These are phyloP conservation scores for Glarea lozoyensis DNA, from an alignment of 495 filamentous ascomycete species.

Conservation along the genomic window DNA sequence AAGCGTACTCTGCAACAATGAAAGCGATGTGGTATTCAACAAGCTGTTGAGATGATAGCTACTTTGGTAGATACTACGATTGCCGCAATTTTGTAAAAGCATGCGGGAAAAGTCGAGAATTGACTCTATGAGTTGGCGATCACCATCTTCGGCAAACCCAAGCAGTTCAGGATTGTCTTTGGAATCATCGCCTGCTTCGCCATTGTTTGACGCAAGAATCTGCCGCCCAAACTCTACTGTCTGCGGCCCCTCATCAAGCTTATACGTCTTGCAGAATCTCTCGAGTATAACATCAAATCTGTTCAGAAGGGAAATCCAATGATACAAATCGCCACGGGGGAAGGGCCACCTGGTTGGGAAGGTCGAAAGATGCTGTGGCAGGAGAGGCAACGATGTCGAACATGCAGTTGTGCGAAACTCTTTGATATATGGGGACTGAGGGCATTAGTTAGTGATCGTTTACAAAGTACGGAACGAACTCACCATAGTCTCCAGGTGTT, in stretches of 20 bases:
- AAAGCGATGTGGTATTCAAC: conserved; percentile 74
- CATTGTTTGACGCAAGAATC: conserved; percentile 32
- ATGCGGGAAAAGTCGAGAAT: conserved; percentile 78
- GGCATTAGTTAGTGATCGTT: no score
- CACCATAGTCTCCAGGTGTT: conserved; percentile 92
- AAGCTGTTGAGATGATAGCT: conserved; percentile 78
- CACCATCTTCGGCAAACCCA: conserved; percentile 63
- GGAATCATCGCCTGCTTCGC: neutral
- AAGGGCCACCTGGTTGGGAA: conserved; percentile 92
- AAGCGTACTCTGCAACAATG: conserved; percentile 65
- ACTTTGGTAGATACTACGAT: conserved; percentile 91
- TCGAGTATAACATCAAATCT: conserved; percentile 87
- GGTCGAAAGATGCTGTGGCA: conserved; percentile 65
- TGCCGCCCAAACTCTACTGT: conserved; percentile 58
- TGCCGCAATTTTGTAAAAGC: conserved; percentile 90
- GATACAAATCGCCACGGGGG: conserved; percentile 92
- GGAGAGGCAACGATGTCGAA: conserved; percentile 59
- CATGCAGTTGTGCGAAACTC: conserved; percentile 64
- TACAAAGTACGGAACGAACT: no score
- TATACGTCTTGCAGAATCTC: conserved; percentile 71
- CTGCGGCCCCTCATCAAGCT: conserved; percentile 73
- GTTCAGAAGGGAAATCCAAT: conserved; percentile 95
- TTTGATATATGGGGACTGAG: conserved; percentile 75
- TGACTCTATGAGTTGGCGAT: conserved; percentile 66
- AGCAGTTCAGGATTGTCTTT: conserved; percentile 27